Conservation (phyloP, 2,329 filamentous ascomycete genomes). For the Calonectria leucothoes region DNA sequence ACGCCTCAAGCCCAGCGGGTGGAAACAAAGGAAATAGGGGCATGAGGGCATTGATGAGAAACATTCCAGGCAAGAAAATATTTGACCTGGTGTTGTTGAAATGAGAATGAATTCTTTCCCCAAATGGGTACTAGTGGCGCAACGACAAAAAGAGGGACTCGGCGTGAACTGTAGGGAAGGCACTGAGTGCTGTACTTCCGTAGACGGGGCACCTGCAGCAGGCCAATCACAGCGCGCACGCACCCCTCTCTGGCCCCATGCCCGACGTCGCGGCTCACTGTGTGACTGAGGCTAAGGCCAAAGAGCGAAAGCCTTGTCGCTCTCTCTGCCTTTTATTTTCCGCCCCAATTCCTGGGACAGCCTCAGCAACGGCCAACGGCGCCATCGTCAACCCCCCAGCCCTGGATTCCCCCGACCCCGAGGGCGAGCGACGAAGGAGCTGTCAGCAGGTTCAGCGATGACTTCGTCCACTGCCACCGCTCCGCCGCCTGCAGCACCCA, state of each 20-base stretch:
- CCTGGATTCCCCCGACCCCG: conserved; percentile 34
- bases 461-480: conserved; percentile 62
- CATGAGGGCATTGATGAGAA: neutral
- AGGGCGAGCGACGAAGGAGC: conserved; percentile 64
- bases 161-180: conserved; percentile 37
- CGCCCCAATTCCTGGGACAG: conserved; percentile 21
- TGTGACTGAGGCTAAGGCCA: conserved; percentile 23
- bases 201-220: conserved; percentile 15
- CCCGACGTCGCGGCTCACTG: conserved; percentile 44
- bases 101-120: neutral
- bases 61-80: neutral
- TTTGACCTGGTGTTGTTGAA: neutral
- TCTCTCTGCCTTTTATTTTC: conserved; percentile 43
- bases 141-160: conserved; percentile 8
- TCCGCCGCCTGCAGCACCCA: conserved; percentile 49
- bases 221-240: conserved; percentile 39
- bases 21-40: neutral
- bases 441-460: conserved; percentile 67
- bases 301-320: conserved; percentile 43
- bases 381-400: conserved; percentile 30
- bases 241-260: conserved; percentile 37
- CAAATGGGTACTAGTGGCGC: conserved; percentile 7
- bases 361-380: conserved; percentile 23
- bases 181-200: neutral
- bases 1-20: neutral